phyloP scores from a whole-genome alignment of 192 early-diverging fungal species.

The Lunasporangiospora selenospora region DNA sequence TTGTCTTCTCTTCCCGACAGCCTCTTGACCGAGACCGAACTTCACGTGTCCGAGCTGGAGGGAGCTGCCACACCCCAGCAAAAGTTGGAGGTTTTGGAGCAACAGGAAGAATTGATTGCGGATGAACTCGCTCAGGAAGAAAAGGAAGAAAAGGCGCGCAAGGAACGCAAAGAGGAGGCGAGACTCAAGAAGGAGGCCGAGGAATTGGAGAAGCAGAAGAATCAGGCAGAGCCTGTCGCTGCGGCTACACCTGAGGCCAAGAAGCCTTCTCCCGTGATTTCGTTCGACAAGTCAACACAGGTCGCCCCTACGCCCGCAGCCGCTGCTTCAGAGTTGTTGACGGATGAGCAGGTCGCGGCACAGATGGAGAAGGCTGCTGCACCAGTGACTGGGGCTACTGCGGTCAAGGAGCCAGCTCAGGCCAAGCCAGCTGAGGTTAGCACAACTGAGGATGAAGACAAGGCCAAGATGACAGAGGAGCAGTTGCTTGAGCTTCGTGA shows the following conservation, averaged over 20 bases:
- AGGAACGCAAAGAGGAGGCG: constrained; percentile 63
- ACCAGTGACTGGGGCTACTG: constrained; percentile 23
- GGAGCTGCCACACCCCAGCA: constrained; percentile 93
- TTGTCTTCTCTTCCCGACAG: constrained; percentile 91
- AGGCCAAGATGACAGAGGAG: constrained; percentile 59
- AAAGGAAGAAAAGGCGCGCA: constrained; percentile 64
- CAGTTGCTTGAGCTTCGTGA: constrained; percentile 65
- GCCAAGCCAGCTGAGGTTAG: not conserved
- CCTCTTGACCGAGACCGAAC: constrained; percentile 85
- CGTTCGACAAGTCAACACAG: constrained; percentile 12
- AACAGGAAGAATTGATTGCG: constrained; percentile 97
- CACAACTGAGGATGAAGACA: constrained; percentile 36
- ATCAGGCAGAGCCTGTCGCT: constrained; percentile 9
- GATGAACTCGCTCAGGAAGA: constrained; percentile 93
- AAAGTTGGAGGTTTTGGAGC: constrained; percentile 90
- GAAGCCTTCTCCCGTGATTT: constrained; percentile 7
- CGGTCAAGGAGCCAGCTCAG: constrained; percentile 17
- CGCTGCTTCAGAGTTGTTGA: constrained; percentile 28
- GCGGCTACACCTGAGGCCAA: not conserved
- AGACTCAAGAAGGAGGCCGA: constrained; percentile 56
- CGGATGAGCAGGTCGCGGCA: constrained; percentile 43
- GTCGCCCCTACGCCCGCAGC: constrained; percentile 30
- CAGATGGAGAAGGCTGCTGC: constrained; percentile 19
- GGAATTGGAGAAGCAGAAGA: constrained; percentile 51
- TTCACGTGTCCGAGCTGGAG: constrained; percentile 87